Evolutionary conservation across 1,284 basidiomycete genomes (phyloP).

Genomic region (Xerocomus amazonicus): DNA sequence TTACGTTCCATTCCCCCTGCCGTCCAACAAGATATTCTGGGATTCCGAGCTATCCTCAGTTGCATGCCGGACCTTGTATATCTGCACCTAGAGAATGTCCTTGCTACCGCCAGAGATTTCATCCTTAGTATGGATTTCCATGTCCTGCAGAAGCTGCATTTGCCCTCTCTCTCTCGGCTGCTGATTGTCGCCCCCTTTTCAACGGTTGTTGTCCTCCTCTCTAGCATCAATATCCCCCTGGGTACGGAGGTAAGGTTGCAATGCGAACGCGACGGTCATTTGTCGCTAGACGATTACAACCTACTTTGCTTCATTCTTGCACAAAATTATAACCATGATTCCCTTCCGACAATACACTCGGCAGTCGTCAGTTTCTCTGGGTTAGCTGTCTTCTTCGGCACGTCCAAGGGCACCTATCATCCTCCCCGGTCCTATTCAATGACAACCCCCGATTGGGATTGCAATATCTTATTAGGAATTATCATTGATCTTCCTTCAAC

Average conservation of each 20-base stretch:
- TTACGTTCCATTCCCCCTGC: neutral
- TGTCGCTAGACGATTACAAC: neutral
- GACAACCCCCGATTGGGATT: neutral
- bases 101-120: conserved; percentile 10
- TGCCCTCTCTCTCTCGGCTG: conserved; percentile 11
- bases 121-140: neutral
- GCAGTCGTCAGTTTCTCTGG: neutral
- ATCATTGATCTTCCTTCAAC: neutral
- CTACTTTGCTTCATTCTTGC: neutral
- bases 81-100: conserved; percentile 25
- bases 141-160: neutral
- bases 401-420: neutral
- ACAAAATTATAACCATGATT: neutral
- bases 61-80: conserved; percentile 29
- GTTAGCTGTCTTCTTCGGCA: neutral
- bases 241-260: neutral
- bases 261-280: neutral
- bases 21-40: neutral
- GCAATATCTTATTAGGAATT: neutral
- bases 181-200: neutral
- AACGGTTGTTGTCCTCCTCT: conserved; percentile 2
- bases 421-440: too few relatives aligned
- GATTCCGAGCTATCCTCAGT: conserved; percentile 23
- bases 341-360: neutral
- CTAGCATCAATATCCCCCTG: conserved; percentile 1